Evolutionary conservation across 108 stramenopile genomes (phyloP), one percentile per base, ranked within the genome.

Genomic region (Nitzschia putrida): DNA sequence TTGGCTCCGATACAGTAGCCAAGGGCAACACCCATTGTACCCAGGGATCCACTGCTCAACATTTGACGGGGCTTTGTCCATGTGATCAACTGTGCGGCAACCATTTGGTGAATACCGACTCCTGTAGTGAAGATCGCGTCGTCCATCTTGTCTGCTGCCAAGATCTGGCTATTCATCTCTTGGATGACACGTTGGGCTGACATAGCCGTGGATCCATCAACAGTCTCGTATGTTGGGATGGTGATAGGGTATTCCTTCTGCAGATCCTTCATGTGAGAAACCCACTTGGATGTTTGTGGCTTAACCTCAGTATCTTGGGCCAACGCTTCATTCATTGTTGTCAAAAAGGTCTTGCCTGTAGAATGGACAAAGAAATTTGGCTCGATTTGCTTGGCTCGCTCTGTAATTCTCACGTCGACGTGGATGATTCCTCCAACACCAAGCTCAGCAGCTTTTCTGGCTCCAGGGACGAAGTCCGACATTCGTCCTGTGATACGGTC

Each of bases 21-120:
- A 13, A 89, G 66, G 26, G 90, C 83, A 49, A 91, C 92, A 39
- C 95, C 95, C 95, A 96, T 96, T 11, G 95, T 96, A 40, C 95
- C 95, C 52, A 93, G 78, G 23, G 91, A 92, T n/a, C 90, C 92
- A 50, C 85, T 87, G 21, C 84, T 82, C 42, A 96, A 83, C 93
- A 92, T 92, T 72, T 96, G 92, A 51, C 91, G 74, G 47, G 95
- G 95, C 69, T 96, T 77, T 25, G 92, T 95, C 92, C 95, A 96
- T 26, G 92, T 96, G 66, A 96, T 88, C 43, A 92, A 83, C 87
- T 96, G 95, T 7, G 95, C 95, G 8, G 95, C 87, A 39, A 89
- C 88, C 95, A 96, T 96, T 79, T 96, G 95, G 64, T 96, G 95
- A 68, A 91, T 91, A 10, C 95, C 95, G 56, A 92, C 95, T 55